Evolutionary conservation across 805 yeast genomes (phyloP), one percentile per base, ranked within the genome.

Genomic region (Diddensiella santjacobensis): DNA sequence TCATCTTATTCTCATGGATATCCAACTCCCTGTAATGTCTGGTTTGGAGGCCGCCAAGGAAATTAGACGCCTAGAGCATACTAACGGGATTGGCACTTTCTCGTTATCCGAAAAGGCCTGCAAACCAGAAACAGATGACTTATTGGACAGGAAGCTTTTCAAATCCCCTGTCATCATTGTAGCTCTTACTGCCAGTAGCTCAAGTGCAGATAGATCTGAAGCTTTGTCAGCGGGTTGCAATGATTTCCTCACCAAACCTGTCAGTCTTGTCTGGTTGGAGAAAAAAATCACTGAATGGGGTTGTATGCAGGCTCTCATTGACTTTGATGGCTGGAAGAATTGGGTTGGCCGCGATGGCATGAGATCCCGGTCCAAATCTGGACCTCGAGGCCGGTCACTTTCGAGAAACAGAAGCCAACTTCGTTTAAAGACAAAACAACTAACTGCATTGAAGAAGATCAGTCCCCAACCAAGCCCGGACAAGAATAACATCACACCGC

Each of bases 201-300:
- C 93, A 23, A 80, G 83, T 11, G 82, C 82, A 24, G 98, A 90
- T 67, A 83, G 86, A 63, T 83, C 87, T 53, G 87, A 87, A 59
- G 99, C 99, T 0, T 72, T 93, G 47, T 85, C 95, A 23, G 96
- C 98, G 2, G 99, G 99, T 41, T 93, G 99, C 68, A 93, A 93
- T 61, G 99, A 93, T 66, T 93, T 84, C 69, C 69, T 93, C 57
- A 93, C 97, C 6, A 93, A 93, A 58, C 99, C 99, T 0, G 98
- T 93, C 5, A 91, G 89, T 58, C 72, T 91, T 57, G 87, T 81
- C 42, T 93, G 99, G 99, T 72, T 93, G 41, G 87, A 89, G 59
- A 87, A 87, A 61, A 93, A 93, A 67, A 86, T 93, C 33, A 57
- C 62, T 35, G 97, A 91, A 66, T 93, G 98, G 98, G 98, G 99